Base-by-base conservation (phyloP, 768 basidiomycete species). In the Tricholoma flavovirens region DNA sequence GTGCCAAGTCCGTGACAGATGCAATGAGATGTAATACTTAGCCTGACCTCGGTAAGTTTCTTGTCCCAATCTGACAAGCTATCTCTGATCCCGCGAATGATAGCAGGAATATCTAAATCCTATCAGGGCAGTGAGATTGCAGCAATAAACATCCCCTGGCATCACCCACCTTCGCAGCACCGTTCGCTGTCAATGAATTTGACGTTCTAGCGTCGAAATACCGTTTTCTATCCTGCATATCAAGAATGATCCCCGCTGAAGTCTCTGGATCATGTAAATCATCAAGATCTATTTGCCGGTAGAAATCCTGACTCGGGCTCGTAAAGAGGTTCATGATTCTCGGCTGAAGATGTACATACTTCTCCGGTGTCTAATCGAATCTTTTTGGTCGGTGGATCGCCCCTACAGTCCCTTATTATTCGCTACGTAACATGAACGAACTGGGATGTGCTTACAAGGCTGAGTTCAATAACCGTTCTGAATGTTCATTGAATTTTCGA, bases 401-500 rank as follows among this genome's bases (percentile, higher is more conserved):
- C 85, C 63, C 81, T 83, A 58, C 50, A 54, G 32, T 22, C 24
- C 55, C 57, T 48, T 53, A 29, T 43, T 19, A 49, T n/a, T 19
- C 15, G 29, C 22, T 21, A 29, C 26, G 8, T 19, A 55, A n/a
- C 54, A 58, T 15, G 17, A 32, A 26, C 21, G 29, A 21, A 24
- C 10, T 40, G 17, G 24, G 53, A 33, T 35, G 46, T 15, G 61
- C 69, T 62, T 65, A 89, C 90, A 92, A 64, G 4, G 89, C 87
- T 42, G 90, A 85, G 56, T 88, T 87, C 12, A 98, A 74, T 9
- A 98, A 74, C 61, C 93, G 75, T 62, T 96, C 93, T 0, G 93
- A 97, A 69, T 99, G 97, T 65, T 98, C 93, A 64, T 98, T 99
- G 73, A 99, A 98, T 67, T 95, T 90, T 49, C 96, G 81, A 60